Base-by-base conservation (phyloP, 805 yeast genomes). In the Candida suzukii region DNA sequence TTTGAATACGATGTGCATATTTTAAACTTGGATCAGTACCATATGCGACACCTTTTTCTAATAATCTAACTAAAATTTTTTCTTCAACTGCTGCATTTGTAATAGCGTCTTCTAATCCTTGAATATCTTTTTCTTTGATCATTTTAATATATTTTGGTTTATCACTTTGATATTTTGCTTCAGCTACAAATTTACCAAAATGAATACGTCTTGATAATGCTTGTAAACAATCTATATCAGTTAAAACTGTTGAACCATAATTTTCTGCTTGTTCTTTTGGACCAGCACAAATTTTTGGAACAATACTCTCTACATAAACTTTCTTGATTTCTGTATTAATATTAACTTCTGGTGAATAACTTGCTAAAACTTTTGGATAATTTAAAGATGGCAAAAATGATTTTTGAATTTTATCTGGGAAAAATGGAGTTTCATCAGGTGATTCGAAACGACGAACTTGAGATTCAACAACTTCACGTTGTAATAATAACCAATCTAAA, bases 171-270 rank as follows among this genome's bases (percentile, higher is more conserved):
- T 78, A 93, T 63, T 93, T 93, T 35, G 96, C 84, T 60, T 93
- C 99, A 5, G 99, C 99, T 10, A 93, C 99, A 69, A 91, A 93
- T 63, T 85, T 86, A 38, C 99, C 99, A 64, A 91, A 93, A 64
- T 93, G 99, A 51, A 93, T 87, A 58, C 99, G 74, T 54, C 99
- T 73, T 9, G 95, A 84, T 35, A 93, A 65, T 5, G 95, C 82
- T 61, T 93, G 96, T 49, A 93, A 70, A 49, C 84, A 78, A 50
- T 85, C 95, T 43, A 91, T 84, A 58, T 93, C 99, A 47, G 87
- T 71, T 31, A 78, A 67, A 3, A 95, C 81, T 31, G 93, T 86
- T 22, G 95, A 83, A 1, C 99, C 99, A 41, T 79, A 69, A 61
- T 90, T 93, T 57, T 88, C 96, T 33, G 71, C 66, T 54, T 88